These are phyloP conservation scores for Orbilia oligospora DNA, from an alignment of 2,329 filamentous ascomycete species.

Conservation along the genomic window DNA sequence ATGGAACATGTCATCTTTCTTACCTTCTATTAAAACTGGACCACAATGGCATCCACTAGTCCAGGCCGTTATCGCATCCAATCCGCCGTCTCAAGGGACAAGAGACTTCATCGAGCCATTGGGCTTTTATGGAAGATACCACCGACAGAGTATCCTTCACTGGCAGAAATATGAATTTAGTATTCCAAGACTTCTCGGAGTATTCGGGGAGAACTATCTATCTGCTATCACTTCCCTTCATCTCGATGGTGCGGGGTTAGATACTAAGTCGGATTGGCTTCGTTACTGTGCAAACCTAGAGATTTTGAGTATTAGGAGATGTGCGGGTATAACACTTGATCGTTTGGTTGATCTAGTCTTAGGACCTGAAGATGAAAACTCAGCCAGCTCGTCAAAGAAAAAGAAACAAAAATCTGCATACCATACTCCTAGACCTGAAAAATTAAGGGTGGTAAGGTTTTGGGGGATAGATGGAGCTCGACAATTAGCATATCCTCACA, in stretches of 20 bases:
- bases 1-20: neutral
- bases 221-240: conserved; percentile 6
- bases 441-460: conserved; percentile 8
- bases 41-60: conserved; percentile 30
- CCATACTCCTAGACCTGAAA: neutral
- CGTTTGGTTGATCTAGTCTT: conserved; percentile 3
- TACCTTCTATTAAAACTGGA: neutral
- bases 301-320: conserved; percentile 27
- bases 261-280: conserved; percentile 18
- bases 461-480: conserved; percentile 35
- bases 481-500: conserved; percentile 25
- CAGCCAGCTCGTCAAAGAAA: neutral
- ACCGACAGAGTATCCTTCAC: conserved; percentile 10
- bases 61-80: neutral
- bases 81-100: neutral
- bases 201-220: conserved; percentile 35
- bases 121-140: conserved; percentile 29
- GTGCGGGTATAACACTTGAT: conserved; percentile 22
- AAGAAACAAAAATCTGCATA: neutral
- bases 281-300: conserved; percentile 18
- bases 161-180: conserved; percentile 26
- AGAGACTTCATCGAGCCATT: conserved; percentile 9
- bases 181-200: conserved; percentile 21
- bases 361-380: neutral
- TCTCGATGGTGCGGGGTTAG: conserved; percentile 15